A percentile compares a stretch with the other conserved stretches of the same genome.
Conservation (phyloP, 176 grass and related monocot genomes). For the Typha latifolia region DNA sequence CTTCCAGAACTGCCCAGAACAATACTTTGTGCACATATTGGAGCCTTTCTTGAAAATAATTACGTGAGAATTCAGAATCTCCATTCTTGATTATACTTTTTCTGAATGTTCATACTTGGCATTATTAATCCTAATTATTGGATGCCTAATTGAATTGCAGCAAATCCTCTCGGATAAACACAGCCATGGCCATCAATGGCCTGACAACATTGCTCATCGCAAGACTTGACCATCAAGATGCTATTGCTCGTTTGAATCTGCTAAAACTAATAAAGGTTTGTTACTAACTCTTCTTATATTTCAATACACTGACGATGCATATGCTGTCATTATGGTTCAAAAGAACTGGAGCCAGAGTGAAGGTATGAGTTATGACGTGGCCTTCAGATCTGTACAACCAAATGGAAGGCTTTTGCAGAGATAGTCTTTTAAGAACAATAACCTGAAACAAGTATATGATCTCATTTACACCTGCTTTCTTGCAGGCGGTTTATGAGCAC, state of each 20-base stretch:
- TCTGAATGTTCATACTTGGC: not conserved
- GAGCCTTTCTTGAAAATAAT: slow-evolving; percentile 99
- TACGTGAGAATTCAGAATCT: slow-evolving; percentile 50
- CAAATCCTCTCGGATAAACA: slow-evolving; percentile 94
- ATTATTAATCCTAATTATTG: not conserved
- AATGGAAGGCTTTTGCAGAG: no score
- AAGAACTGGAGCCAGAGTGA: no score
- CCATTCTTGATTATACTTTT: not conserved
- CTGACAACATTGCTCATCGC: slow-evolving; percentile 87
- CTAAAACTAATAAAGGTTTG: slow-evolving; percentile 97
- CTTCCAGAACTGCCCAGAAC: slow-evolving; percentile 85
- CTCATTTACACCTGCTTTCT: not conserved
- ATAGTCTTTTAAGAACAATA: no score
- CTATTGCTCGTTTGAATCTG: slow-evolving; percentile 90
- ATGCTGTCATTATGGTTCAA: not conserved
- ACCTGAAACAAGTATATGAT: not conserved
- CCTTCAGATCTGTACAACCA: no score
- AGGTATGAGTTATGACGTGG: no score
- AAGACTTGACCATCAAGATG: slow-evolving; percentile 87
- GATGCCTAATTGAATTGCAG: slow-evolving; percentile 31
- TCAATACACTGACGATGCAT: not conserved
- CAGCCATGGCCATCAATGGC: slow-evolving; percentile 85
- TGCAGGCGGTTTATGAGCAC: slow-evolving; percentile 93
- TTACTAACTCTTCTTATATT: not conserved
- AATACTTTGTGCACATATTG: slow-evolving; percentile 86